Conservation (phyloP, 2,329 filamentous ascomycete species). For the Nothophaeocryptopus gaeumannii region DNA sequence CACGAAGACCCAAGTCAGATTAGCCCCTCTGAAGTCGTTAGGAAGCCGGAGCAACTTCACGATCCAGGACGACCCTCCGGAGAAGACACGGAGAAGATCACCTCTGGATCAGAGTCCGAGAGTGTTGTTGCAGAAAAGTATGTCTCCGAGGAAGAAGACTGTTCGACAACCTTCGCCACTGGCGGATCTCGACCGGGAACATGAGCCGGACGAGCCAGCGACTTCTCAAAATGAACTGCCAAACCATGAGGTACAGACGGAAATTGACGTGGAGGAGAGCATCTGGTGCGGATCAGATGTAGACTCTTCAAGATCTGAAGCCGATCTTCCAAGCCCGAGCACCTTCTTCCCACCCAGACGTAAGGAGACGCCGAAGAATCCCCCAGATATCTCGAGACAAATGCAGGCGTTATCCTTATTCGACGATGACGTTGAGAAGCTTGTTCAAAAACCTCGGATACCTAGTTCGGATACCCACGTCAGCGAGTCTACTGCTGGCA, state of each 20-base stretch:
- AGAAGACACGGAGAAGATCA: conserved; percentile 7
- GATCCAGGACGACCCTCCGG: conserved; percentile 10
- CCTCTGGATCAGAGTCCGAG: conserved; percentile 3
- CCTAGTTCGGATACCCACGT: not conserved
- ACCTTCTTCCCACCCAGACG: conserved; percentile 23
- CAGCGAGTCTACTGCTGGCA: not conserved
- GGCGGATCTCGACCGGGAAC: too few relatives aligned
- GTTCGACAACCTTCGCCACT: too few relatives aligned
- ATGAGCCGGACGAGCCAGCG: not conserved
- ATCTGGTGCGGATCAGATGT: conserved; percentile 33
- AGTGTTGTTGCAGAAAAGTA: conserved; percentile 2
- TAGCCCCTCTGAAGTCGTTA: conserved; percentile 18
- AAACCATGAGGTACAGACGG: conserved; percentile 7
- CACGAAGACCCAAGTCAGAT: conserved; percentile 15
- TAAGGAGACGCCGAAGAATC: conserved; percentile 1
- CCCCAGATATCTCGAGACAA: conserved; percentile 12
- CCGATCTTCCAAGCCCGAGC: conserved; percentile 29
- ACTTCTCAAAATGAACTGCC: not conserved
- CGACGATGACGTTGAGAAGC: conserved; percentile 9
- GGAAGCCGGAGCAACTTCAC: conserved; percentile 5
- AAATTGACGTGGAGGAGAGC: conserved; percentile 35
- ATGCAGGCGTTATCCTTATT: conserved; percentile 20
- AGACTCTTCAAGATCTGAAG: conserved; percentile 23
- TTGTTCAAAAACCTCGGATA: not conserved
- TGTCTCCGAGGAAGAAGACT: conserved; percentile 3